Conservation (phyloP, 2,329 filamentous ascomycete species). For the Boeremia exigua region DNA sequence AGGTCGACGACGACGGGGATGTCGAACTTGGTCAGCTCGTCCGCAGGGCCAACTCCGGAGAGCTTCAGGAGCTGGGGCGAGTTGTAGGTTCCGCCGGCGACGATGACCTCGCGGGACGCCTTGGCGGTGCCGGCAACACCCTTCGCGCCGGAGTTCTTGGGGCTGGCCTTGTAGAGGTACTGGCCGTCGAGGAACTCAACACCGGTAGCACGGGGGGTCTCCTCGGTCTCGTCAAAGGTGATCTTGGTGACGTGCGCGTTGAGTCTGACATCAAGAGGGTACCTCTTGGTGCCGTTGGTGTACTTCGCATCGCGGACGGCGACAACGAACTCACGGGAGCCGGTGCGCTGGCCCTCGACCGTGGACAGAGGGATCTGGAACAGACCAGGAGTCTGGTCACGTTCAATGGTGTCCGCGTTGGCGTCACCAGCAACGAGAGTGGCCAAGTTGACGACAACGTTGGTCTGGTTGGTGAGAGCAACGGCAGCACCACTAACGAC, state of each 20-base stretch:
- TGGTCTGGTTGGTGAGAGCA: slow-evolving; percentile 55
- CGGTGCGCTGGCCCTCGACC: slow-evolving; percentile 56
- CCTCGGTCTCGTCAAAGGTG: slow-evolving; percentile 67
- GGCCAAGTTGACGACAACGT: slow-evolving; percentile 41
- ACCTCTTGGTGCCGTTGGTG: slow-evolving; percentile 59
- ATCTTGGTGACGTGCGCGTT: slow-evolving; percentile 72
- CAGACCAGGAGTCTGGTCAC: slow-evolving; percentile 57
- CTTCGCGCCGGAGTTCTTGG: slow-evolving; percentile 37
- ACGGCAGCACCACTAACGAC: slow-evolving; percentile 59
- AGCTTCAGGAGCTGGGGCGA: slow-evolving; percentile 68
- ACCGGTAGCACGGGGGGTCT: slow-evolving; percentile 57
- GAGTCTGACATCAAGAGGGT: slow-evolving; percentile 62
- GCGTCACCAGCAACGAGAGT: slow-evolving; percentile 55
- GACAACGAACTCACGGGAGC: slow-evolving; percentile 63
- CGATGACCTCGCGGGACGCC: slow-evolving; percentile 42
- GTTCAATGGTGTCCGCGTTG: slow-evolving; percentile 54
- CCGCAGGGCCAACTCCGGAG: slow-evolving; percentile 65
- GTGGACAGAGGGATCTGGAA: slow-evolving; percentile 67
- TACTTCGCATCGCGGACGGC: slow-evolving; percentile 57
- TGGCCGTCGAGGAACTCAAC: slow-evolving; percentile 53
- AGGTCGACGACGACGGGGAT: slow-evolving; percentile 63
- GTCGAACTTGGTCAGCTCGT: slow-evolving; percentile 59
- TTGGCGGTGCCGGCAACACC: slow-evolving; percentile 48
- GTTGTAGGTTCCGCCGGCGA: slow-evolving; percentile 63
- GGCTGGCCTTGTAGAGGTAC: slow-evolving; percentile 52